Evolutionary conservation across 805 yeast genomes (phyloP).

Genomic region (Ogataea allantospora): DNA sequence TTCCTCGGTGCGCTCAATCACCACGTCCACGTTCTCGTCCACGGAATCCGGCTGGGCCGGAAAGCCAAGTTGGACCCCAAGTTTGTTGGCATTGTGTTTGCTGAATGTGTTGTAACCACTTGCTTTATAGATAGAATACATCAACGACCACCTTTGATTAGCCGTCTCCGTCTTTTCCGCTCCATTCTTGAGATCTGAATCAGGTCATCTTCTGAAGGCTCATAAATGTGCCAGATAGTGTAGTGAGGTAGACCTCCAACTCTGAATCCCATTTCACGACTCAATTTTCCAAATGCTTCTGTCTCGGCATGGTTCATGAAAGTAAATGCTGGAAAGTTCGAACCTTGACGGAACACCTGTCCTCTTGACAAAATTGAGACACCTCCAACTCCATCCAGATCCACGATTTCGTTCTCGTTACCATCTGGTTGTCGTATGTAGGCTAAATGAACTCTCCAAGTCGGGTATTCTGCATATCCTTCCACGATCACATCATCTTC

Average conservation of each 20-base stretch:
- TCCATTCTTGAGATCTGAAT: conserved; percentile 67
- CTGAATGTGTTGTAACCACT: not conserved
- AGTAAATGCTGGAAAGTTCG: conserved; percentile 82
- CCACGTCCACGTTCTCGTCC: conserved; percentile 1
- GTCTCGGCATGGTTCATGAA: conserved; percentile 86
- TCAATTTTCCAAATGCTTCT: conserved; percentile 83
- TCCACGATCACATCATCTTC: conserved; percentile 88
- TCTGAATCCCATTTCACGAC: conserved; percentile 70
- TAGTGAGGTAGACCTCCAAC: conserved; percentile 91
- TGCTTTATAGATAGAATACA: conserved; percentile 1
- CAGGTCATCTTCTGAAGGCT: conserved; percentile 83
- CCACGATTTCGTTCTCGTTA: conserved; percentile 59
- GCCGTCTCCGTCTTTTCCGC: conserved; percentile 51
- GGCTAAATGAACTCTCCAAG: conserved; percentile 81
- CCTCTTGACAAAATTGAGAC: conserved; percentile 79
- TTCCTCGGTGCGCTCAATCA: no score
- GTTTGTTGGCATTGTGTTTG: conserved; percentile 4
- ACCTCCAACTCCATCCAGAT: conserved; percentile 84
- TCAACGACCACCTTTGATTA: conserved; percentile 10
- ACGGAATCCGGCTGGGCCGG: conserved; percentile 4
- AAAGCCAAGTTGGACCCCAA: not conserved
- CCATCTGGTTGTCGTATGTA: conserved; percentile 65
- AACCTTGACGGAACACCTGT: conserved; percentile 70
- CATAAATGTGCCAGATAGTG: conserved; percentile 87
- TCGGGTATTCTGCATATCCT: conserved; percentile 84